Base-by-base conservation (phyloP, 805 yeast genomes). In the Clavispora vitiphila region DNA sequence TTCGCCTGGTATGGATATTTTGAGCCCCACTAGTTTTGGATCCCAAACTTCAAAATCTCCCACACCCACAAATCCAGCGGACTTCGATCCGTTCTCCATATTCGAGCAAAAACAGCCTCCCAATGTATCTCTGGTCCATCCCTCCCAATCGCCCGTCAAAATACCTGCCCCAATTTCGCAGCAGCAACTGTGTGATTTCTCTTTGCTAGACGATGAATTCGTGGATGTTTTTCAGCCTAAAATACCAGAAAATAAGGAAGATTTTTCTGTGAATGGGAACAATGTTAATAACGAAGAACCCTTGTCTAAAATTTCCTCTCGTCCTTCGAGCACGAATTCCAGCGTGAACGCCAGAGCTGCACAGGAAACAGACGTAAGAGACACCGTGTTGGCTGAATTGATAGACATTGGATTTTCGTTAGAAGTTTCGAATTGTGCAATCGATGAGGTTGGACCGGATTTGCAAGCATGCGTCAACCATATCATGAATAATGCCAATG, bases 361-460 rank as follows among this genome's bases (percentile, higher is more conserved):
- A 31, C 24, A 5, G 20, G 14, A 21, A 34, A 27, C 34, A 30
- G 15, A 20, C 37, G 39, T 55, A 43, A 58, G 60, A 35, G 85
- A 80, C 48, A 64, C 64, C 32, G 69, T 78, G 1, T 56, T 86
- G 14, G 91, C 91, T 0, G 85, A 80, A 50, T 66, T 86, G 34
- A 61, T 85, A 2, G 93, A 86, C 44, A 87, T 87, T 79, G 96
- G 96, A 2, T 87, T 87, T 53, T 61, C 82, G 1, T 64, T 75
- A 1, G 80, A 77, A 2, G 76, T 71, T 39, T 80, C 93, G 4
- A 72, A 69, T 20, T 61, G 64, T 2, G 95, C 95, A 0, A 67
- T 87, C 27, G 71, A 62, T 7, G 62, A 67, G 35, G 77, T 81
- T 0, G 86, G 89, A 0, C 56, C 71, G 5, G 77, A 83, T 49